phyloP scores from a whole-genome alignment of 2,329 filamentous ascomycete species.

The Zymoseptoria passerinii region DNA sequence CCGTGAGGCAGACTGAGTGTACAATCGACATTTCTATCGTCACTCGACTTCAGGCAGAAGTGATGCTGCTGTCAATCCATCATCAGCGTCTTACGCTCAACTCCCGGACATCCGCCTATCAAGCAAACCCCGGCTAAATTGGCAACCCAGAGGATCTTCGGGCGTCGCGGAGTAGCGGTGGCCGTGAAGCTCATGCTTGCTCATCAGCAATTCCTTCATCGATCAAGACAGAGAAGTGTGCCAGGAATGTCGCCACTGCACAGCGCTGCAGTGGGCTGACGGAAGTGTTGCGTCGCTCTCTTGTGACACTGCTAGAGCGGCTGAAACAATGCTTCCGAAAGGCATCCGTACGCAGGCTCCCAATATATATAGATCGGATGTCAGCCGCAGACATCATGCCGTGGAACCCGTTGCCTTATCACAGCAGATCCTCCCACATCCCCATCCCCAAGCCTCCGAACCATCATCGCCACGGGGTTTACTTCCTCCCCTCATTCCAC shows the following conservation, averaged over 20 bases:
- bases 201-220: too few relatives aligned
- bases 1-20: too few relatives aligned
- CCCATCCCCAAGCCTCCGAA: too few relatives aligned
- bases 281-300: background rate
- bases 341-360: background rate
- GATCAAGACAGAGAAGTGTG: background rate
- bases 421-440: background rate
- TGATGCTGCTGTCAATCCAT: too few relatives aligned
- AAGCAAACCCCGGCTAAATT: background rate
- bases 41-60: too few relatives aligned
- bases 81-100: too few relatives aligned
- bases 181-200: too few relatives aligned
- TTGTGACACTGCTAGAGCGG: background rate
- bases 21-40: too few relatives aligned
- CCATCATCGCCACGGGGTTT: background rate
- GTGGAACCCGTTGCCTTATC: background rate
- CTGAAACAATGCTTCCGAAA: background rate
- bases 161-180: too few relatives aligned
- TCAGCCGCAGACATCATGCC: background rate
- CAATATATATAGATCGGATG: background rate
- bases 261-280: background rate
- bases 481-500: constrained; percentile 56
- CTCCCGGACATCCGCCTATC: too few relatives aligned
- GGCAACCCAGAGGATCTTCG: background rate
- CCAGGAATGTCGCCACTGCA: background rate